Base-by-base conservation (phyloP, 352 stramenopile species). In the Globisporangium polare region DNA sequence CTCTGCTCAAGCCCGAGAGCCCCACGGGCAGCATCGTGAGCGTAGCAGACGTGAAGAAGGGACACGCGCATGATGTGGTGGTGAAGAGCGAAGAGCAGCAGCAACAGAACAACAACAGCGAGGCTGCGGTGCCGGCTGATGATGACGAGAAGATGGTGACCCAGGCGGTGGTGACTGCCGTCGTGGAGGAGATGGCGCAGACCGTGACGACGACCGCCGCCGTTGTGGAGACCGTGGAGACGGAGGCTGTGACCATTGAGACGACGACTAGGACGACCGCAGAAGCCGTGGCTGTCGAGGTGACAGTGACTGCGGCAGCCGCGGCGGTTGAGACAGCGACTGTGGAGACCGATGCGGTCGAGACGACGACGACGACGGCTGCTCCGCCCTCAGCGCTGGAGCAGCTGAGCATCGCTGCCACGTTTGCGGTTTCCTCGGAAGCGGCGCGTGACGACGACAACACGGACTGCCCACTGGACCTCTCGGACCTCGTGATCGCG, bases 401-500 rank as follows among this genome's bases (percentile, higher is more conserved):
- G 20, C 22, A 37, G 37, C 35, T 41, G 37, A 53, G 41, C 41
- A 22, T 46, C 18, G 18, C 39, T 27, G 10, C 41, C n/a, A 10
- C 39, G 1, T 18, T 27, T 29, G 41, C 20, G 26, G 35, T 33
- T 3, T 35, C 35, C 12, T 49, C 45, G 26, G 54, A 42, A 27
- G 54, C 50, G 8, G 29, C 24, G 41, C n/a, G 18, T 15, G 27
- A 50, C 27, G 57, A 63, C 31, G 50, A 55, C 50, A 55, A 55
- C 50, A 55, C 6, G 26, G 58, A 58, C 20, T 10, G 10, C 37
- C 58, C 58, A 12, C 49, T 64, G 35, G 35, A 64, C 26, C 58
- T 64, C 33, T 42, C 73, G 31, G 53, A 77, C 54, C 69, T 72
- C 26, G 39, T 78, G 29, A 51, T 63, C 2, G 33, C 61, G 0